phyloP scores from a whole-genome alignment of 495 filamentous ascomycete species.

The Terfezia claveryi region DNA sequence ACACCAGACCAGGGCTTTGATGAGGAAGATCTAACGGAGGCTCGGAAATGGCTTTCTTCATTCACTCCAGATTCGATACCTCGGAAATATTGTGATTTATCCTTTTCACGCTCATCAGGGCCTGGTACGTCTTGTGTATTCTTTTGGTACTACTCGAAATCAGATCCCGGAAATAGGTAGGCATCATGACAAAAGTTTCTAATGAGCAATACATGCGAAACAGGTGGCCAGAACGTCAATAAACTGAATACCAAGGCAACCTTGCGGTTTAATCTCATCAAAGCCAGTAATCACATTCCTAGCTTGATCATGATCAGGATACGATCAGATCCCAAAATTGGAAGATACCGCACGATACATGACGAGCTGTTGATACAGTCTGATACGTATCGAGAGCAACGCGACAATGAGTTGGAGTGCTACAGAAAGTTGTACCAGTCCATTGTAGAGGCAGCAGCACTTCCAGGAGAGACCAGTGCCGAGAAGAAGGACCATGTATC shows the following conservation, averaged over 20 bases:
- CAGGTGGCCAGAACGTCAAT: constrained; percentile 79
- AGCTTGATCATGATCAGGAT: constrained; percentile 41
- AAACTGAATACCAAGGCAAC: constrained; percentile 95
- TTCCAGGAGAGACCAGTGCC: constrained; percentile 3
- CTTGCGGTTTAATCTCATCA: constrained; percentile 36
- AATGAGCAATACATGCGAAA: background rate
- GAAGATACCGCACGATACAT: constrained; percentile 26
- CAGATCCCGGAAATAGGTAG: too few species aligned
- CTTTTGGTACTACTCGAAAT: too few species aligned
- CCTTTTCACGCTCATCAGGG: constrained; percentile 70
- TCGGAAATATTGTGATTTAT: constrained; percentile 37
- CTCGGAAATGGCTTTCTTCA: constrained; percentile 50
- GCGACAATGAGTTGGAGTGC: constrained; percentile 41
- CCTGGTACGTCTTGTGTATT: constrained; percentile 26
- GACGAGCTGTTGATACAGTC: constrained; percentile 41
- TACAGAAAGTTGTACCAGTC: constrained; percentile 38
- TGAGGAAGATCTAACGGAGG: constrained; percentile 41
- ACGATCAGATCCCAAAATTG: constrained; percentile 31
- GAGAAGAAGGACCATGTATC: constrained; percentile 2
- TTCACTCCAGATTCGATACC: constrained; percentile 45
- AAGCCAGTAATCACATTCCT: constrained; percentile 40
- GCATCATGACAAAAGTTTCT: background rate
- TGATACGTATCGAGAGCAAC: constrained; percentile 42
- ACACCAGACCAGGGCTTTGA: constrained; percentile 12
- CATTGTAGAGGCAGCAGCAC: constrained; percentile 19